Conservation (phyloP, 1,139 yeast genomes). For the Yamadazyma dushanensis region DNA sequence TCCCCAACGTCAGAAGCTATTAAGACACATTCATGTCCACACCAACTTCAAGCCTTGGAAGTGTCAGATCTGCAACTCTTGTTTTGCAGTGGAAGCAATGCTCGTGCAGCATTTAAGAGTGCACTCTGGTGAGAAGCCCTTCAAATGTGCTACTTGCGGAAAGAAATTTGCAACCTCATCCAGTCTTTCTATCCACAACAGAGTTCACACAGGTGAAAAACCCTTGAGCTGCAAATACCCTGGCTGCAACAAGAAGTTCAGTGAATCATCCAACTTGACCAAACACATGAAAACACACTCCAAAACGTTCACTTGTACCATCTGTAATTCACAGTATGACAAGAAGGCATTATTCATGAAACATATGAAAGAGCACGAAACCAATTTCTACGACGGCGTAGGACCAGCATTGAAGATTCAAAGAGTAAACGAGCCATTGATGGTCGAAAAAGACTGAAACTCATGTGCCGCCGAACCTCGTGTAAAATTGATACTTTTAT, state of each 20-base stretch:
- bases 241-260: constrained; percentile 81
- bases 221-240: constrained; percentile 79
- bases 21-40: constrained; percentile 86
- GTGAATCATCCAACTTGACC: constrained; percentile 84
- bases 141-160: constrained; percentile 46
- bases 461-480: too few relatives aligned
- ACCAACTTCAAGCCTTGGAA: constrained; percentile 77
- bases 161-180: constrained; percentile 56
- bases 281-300: constrained; percentile 80
- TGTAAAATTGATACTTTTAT: too few relatives aligned
- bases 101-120: constrained; percentile 74
- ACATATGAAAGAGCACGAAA: constrained; percentile 34
- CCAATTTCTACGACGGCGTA: background rate
- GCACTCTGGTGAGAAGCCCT: constrained; percentile 83
- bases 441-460: too few relatives aligned
- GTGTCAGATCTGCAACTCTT: constrained; percentile 66
- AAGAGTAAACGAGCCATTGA: background rate
- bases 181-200: constrained; percentile 52
- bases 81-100: constrained; percentile 68
- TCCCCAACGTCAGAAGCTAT: constrained; percentile 78
- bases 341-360: constrained; percentile 38
- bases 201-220: constrained; percentile 64
- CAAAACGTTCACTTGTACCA: constrained; percentile 47
- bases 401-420: background rate
- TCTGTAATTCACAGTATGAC: constrained; percentile 54